Evolutionary conservation across 208 protist species (phyloP).

Genomic region (Herpetomonas muscarum): DNA sequence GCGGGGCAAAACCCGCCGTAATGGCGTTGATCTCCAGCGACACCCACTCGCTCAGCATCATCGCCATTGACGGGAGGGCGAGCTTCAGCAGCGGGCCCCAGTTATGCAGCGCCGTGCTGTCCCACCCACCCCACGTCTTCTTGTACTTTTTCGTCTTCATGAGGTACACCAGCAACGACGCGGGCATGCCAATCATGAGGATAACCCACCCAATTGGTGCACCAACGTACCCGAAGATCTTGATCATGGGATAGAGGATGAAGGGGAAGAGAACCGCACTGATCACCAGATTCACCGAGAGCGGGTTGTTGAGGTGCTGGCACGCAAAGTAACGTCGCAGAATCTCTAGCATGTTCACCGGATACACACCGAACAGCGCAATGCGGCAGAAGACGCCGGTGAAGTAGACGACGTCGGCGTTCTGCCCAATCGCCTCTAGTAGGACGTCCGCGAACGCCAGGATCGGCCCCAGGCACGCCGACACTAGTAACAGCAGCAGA

Average conservation of each 20-base stretch:
- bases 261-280: slow-evolving; percentile 47
- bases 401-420: slow-evolving; percentile 34
- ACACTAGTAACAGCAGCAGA: slow-evolving; percentile 58
- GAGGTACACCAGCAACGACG: slow-evolving; percentile 52
- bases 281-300: slow-evolving; percentile 51
- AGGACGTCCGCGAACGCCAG: slow-evolving; percentile 53
- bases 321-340: slow-evolving; percentile 80
- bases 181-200: slow-evolving; percentile 51
- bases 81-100: slow-evolving; percentile 61
- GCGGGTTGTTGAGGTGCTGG: slow-evolving; percentile 57
- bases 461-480: slow-evolving; percentile 34
- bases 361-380: slow-evolving; percentile 51
- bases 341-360: slow-evolving; percentile 69
- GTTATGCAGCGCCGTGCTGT: slow-evolving; percentile 36
- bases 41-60: slow-evolving; percentile 80
- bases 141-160: slow-evolving; percentile 59
- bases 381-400: slow-evolving; percentile 55
- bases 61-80: slow-evolving; percentile 73
- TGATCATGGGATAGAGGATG: slow-evolving; percentile 37
- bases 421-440: slow-evolving; percentile 45
- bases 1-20: slow-evolving; percentile 46
- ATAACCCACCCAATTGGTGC: slow-evolving; percentile 51
- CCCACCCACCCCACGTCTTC: slow-evolving; percentile 68
- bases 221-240: slow-evolving; percentile 45
- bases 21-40: slow-evolving; percentile 75